Evolutionary conservation across 2,329 filamentous ascomycete genomes (phyloP).

Genomic region (Delphinella strobiligena): DNA sequence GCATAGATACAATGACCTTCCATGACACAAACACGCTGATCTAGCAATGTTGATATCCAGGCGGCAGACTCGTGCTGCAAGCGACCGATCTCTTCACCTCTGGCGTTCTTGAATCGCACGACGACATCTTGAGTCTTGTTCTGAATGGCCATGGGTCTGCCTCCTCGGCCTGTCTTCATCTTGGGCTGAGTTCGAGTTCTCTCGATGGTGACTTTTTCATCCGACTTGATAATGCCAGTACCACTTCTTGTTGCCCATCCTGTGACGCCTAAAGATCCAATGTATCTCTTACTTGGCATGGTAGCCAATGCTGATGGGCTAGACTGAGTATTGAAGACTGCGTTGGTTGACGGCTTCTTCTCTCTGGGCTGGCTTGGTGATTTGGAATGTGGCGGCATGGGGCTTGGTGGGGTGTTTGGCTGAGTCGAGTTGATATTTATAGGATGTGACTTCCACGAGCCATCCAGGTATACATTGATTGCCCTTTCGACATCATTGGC

Average conservation of each 20-base stretch:
- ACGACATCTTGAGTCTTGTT: conserved; percentile 69
- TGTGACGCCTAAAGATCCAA: conserved; percentile 83
- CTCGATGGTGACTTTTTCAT: conserved; percentile 76
- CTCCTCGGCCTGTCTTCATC: conserved; percentile 27
- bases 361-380: background rate
- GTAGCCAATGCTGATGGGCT: conserved; percentile 11
- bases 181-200: conserved; percentile 60
- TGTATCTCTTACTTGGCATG: conserved; percentile 56
- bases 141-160: conserved; percentile 35
- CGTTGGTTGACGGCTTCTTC: conserved; percentile 3
- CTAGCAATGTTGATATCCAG: conserved; percentile 87
- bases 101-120: conserved; percentile 75
- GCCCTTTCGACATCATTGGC: conserved; percentile 46
- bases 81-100: conserved; percentile 73
- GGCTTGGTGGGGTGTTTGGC: conserved; percentile 7
- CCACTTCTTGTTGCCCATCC: conserved; percentile 90
- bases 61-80: conserved; percentile 75
- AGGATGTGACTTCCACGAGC: conserved; percentile 41
- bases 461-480: conserved; percentile 54
- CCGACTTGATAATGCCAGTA: conserved; percentile 59
- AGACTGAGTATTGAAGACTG: conserved; percentile 4
- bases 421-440: background rate
- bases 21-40: conserved; percentile 79
- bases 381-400: background rate
- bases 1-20: conserved; percentile 82